Conservation (phyloP, 2,329 filamentous ascomycete genomes). For the Claviceps sp. region DNA sequence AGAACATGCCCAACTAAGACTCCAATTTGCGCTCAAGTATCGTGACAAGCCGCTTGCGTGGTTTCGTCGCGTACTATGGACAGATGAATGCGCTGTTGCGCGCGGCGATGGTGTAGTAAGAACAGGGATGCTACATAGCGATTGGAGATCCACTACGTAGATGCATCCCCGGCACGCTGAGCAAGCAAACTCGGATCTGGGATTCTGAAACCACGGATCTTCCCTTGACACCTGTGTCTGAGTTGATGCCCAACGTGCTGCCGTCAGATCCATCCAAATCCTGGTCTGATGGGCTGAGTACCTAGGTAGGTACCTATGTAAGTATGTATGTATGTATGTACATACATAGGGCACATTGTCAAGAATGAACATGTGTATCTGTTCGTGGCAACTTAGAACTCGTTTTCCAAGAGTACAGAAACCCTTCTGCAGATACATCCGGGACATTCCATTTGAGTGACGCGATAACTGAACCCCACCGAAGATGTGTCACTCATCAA, state of each 20-base stretch:
- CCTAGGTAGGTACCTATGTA: too few species aligned
- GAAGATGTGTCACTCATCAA: conserved; percentile 18
- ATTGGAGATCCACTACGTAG: conserved; percentile 17
- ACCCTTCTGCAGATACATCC: too few species aligned
- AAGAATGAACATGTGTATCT: conserved; percentile 40
- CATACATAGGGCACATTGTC: conserved; percentile 44
- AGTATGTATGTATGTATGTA: too few species aligned
- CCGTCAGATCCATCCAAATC: conserved; percentile 69
- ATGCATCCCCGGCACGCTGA: conserved; percentile 23
- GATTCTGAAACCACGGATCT: conserved; percentile 30
- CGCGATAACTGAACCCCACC: too few species aligned
- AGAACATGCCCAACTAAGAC: too few species aligned
- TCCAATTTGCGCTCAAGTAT: too few species aligned
- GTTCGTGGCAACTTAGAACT: conserved; percentile 55
- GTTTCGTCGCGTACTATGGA: too few species aligned
- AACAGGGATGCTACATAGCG: conserved; percentile 38
- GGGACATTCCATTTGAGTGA: too few species aligned
- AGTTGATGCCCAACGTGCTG: conserved; percentile 61
- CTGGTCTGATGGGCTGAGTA: conserved; percentile 31
- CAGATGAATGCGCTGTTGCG: too few species aligned
- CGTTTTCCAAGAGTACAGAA: too few species aligned
- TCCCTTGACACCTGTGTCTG: conserved; percentile 40
- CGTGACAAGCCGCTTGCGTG: too few species aligned
- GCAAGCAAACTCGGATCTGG: conserved; percentile 19
- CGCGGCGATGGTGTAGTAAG: too few species aligned